Conservation (phyloP, 345 rosid genomes). For the Raphanus raphanistrum region DNA sequence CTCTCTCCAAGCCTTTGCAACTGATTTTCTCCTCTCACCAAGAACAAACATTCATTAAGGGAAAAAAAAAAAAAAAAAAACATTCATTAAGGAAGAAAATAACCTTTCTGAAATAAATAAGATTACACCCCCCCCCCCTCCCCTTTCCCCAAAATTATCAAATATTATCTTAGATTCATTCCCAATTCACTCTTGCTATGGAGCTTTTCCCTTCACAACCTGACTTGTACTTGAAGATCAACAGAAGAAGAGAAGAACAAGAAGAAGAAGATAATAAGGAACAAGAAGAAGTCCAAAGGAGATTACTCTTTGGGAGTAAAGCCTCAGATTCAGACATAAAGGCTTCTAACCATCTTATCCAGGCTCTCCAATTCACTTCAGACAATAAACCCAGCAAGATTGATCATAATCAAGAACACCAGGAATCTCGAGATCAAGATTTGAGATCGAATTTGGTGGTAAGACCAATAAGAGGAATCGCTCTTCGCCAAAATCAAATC, state of each 20-base stretch:
- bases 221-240: constrained; percentile 38
- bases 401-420: constrained; percentile 18
- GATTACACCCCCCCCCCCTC: constrained; percentile 2
- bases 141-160: constrained; percentile 20
- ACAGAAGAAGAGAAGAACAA: constrained; percentile 23
- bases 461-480: constrained; percentile 89
- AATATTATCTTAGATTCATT: constrained; percentile 14
- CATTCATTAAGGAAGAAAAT: constrained; percentile 21
- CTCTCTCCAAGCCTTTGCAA: constrained; percentile 26
- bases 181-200: constrained; percentile 22
- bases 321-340: constrained; percentile 30
- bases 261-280: constrained; percentile 22
- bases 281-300: constrained; percentile 25
- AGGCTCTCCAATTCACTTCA: constrained; percentile 21
- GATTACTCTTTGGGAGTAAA: constrained; percentile 35
- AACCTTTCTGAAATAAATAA: constrained; percentile 23
- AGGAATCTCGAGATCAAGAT: constrained; percentile 45
- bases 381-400: constrained; percentile 27
- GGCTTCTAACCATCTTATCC: constrained; percentile 17
- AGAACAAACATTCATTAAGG: constrained; percentile 28
- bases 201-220: constrained; percentile 42
- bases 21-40: constrained; percentile 37
- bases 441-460: constrained; percentile 52
- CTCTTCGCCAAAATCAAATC: constrained; percentile 61
- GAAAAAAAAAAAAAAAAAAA: constrained; percentile 28